These are phyloP conservation scores for Logfia minima DNA, from an alignment of 129 eudicot species.

Conservation along the genomic window DNA sequence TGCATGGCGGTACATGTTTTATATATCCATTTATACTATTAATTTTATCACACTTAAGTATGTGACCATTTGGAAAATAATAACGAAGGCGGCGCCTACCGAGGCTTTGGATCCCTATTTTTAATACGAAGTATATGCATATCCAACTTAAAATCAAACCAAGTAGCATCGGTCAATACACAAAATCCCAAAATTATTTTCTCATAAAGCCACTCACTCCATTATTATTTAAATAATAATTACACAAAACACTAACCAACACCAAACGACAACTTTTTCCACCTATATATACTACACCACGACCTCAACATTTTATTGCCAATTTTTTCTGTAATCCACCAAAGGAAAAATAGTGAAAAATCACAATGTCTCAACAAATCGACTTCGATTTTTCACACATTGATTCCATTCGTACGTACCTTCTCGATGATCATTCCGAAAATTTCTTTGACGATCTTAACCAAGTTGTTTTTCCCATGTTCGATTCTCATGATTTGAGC, in stretches of 20 bases:
- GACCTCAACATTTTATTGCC: neutral
- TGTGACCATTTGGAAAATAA: too few relatives aligned
- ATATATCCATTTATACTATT: too few relatives aligned
- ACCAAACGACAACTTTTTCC: neutral
- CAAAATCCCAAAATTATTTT: neutral
- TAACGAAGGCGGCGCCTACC: too few relatives aligned
- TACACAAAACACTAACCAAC: neutral
- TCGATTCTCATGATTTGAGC: neutral
- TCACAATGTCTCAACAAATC: neutral
- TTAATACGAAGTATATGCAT: too few relatives aligned
- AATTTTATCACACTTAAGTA: too few relatives aligned
- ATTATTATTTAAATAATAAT: neutral
- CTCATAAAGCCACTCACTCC: neutral
- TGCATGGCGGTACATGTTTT: too few relatives aligned
- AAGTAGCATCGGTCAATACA: neutral
- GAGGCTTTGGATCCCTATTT: too few relatives aligned
- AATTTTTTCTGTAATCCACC: neutral
- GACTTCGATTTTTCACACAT: slow-evolving; percentile 17
- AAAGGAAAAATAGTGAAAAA: neutral
- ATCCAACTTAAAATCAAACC: neutral
- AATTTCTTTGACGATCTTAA: neutral
- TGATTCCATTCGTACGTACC: slow-evolving; percentile 11
- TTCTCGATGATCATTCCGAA: slow-evolving; percentile 22
- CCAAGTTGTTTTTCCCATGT: neutral
- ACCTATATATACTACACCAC: neutral